Conservation (phyloP, 257 asterid genomes). For the Ocimum tenuiflorum region DNA sequence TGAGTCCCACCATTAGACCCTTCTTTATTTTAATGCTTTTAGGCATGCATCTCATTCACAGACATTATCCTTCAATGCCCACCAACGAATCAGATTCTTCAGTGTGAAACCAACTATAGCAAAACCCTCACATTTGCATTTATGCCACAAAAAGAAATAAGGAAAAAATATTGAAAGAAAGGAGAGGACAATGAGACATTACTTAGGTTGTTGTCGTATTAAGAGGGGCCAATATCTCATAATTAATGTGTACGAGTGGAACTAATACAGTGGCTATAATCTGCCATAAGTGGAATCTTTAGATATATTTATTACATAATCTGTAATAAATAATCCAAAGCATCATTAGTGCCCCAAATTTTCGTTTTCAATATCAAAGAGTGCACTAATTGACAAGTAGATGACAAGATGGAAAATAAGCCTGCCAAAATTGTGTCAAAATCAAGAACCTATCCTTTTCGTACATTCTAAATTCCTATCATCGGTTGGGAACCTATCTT, state of each 20-base stretch:
- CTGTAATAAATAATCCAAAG: conserved; percentile 11
- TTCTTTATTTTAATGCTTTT: too few species aligned
- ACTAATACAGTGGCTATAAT: conserved; percentile 31
- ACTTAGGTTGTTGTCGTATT: conserved; percentile 16
- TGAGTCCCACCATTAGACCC: too few species aligned
- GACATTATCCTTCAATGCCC: too few species aligned
- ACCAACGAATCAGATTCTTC: conserved; percentile 35
- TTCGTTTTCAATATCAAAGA: neutral
- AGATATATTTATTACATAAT: conserved; percentile 16
- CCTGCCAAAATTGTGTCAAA: conserved; percentile 6
- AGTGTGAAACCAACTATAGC: too few species aligned
- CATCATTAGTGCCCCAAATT: conserved; percentile 21
- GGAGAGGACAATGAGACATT: too few species aligned
- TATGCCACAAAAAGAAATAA: too few species aligned
- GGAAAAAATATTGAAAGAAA: too few species aligned
- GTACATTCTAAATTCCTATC: conserved; percentile 8
- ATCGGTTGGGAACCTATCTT: neutral
- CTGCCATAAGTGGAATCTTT: conserved; percentile 31
- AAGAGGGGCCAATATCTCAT: too few species aligned
- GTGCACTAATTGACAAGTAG: conserved; percentile 27
- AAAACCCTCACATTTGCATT: too few species aligned
- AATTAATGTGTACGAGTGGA: conserved; percentile 20
- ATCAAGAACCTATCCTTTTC: conserved; percentile 14
- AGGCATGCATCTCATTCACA: too few species aligned
- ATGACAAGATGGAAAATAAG: conserved; percentile 11